These are phyloP conservation scores for Tubosaeta sp. DNA, from an alignment of 768 basidiomycete genomes.

Conservation along the genomic window DNA sequence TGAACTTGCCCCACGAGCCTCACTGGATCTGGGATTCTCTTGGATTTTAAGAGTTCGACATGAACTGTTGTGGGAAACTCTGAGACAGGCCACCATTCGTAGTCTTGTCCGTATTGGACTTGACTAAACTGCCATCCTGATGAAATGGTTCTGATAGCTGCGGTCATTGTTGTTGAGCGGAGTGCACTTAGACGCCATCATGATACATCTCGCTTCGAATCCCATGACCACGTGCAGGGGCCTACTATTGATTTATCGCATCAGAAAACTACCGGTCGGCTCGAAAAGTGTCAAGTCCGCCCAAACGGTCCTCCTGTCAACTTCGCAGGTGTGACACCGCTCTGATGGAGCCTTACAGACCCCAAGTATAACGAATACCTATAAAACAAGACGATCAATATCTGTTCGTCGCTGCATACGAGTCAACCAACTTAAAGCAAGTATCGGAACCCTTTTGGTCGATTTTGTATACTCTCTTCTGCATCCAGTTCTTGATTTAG, in stretches of 20 bases:
- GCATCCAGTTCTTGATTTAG: conserved; percentile 39
- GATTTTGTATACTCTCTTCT: conserved; percentile 34
- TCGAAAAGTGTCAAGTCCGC: too few relatives aligned
- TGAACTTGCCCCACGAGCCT: conserved; percentile 22
- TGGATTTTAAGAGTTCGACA: conserved; percentile 70
- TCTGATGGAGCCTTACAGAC: not conserved
- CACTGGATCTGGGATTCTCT: conserved; percentile 81
- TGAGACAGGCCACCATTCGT: conserved; percentile 58
- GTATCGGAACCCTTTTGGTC: conserved; percentile 42
- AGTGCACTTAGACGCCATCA: not conserved
- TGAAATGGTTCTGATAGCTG: conserved; percentile 27
- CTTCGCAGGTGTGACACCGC: too few relatives aligned
- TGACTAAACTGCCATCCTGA: conserved; percentile 66
- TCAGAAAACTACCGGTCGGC: not conserved
- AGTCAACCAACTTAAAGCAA: conserved; percentile 32
- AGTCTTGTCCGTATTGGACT: conserved; percentile 51
- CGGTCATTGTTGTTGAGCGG: conserved; percentile 12
- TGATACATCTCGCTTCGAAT: not conserved
- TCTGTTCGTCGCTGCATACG: not conserved
- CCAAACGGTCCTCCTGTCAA: too few relatives aligned
- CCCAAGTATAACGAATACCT: not conserved
- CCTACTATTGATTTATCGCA: too few relatives aligned
- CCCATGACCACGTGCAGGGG: not conserved
- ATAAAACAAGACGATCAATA: not conserved
- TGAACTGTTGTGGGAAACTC: conserved; percentile 84